Percentiles rank a stretch among this genome's conserved stretches.
Conservation (phyloP, 129 eudicot genomes). For the Saposhnikovia divaricata region DNA sequence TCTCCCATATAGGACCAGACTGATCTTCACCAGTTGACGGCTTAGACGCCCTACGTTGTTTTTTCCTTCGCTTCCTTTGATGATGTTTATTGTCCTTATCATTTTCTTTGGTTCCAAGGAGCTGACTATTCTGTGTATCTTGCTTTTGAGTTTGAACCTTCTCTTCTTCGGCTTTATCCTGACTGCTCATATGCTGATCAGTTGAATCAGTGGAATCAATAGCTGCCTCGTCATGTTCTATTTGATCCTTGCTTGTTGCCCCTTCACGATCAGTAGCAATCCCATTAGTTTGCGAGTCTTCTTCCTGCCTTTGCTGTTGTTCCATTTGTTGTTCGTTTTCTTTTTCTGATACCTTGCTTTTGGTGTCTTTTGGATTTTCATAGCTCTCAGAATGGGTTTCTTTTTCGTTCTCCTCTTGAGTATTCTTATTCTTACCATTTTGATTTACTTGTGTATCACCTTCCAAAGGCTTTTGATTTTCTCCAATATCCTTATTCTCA, state of each 20-base stretch:
- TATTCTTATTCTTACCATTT: not conserved
- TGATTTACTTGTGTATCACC: not conserved
- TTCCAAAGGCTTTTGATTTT: not conserved
- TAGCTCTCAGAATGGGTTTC: not conserved
- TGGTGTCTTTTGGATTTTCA: not conserved
- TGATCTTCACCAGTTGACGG: too few species aligned
- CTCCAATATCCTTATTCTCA: not conserved
- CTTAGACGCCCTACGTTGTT: not conserved
- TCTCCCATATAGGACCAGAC: too few species aligned
- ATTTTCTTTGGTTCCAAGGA: not conserved
- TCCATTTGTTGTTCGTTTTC: conserved; percentile 33
- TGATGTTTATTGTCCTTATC: conserved; percentile 3
- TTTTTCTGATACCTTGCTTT: conserved; percentile 22
- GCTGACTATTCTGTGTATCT: not conserved
- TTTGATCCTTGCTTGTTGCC: conserved; percentile 14
- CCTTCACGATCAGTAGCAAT: conserved; percentile 12
- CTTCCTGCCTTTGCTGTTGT: conserved; percentile 31
- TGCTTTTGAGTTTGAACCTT: not conserved
- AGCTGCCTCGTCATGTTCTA: not conserved
- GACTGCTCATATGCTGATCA: too few species aligned
- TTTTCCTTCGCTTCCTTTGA: conserved; percentile 16
- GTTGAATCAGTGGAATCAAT: not conserved
- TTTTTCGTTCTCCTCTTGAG: not conserved
- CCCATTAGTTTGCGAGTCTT: conserved; percentile 13
- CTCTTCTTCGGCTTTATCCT: not conserved